Base-by-base conservation (phyloP, 495 filamentous ascomycete species). In the Penicillium pancosmium region DNA sequence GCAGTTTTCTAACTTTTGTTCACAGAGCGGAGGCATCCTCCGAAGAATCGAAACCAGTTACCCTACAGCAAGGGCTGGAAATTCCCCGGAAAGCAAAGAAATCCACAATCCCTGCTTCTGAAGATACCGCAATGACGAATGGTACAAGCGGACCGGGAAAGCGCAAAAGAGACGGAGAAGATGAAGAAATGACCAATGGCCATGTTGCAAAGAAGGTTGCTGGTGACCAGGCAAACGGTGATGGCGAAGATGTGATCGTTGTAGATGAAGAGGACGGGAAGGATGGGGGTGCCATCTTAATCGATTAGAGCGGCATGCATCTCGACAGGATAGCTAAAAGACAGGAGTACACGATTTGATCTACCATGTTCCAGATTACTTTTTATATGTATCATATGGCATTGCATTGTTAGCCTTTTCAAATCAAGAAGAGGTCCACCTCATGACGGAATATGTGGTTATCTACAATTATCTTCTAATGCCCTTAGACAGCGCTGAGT, bases 261-360 rank as follows among this genome's bases (percentile, higher is more conserved):
- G 49, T 82, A n/a, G 54, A 56, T 12, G 84, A 91, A 54, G 88
- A 88, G 27, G 8, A 31, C 8, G 27, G 27, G 57, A 63, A 73
- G 9, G 78, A 75, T 2, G 83, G 82, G 36, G 89, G 88, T 19
- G 85, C 87, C 9, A 93, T 95, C 61, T 64, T 91, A 54, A 92
- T 95, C 65, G 88, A 92, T 69, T 65, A 57, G 36, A 43, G 21
- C 38, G n/a, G 11, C 11, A 2, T 13, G 15, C 12, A 31, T 16
- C 51, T 44, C n/a, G n/a, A 5, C 13, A 18, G 40, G 21, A 50
- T 49, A 56, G 46, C 12, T 31, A 31, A 31, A 31, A 31, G 27
- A 49, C 16, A 31, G 27, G 18, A 50, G 56, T 27, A 13, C n/a
- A 23, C 33, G 47, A 35, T 47, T 40, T 62, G 33, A 43, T 50